phyloP scores from a whole-genome alignment of 1,284 basidiomycete genomes.

The Puccinia hordei region DNA sequence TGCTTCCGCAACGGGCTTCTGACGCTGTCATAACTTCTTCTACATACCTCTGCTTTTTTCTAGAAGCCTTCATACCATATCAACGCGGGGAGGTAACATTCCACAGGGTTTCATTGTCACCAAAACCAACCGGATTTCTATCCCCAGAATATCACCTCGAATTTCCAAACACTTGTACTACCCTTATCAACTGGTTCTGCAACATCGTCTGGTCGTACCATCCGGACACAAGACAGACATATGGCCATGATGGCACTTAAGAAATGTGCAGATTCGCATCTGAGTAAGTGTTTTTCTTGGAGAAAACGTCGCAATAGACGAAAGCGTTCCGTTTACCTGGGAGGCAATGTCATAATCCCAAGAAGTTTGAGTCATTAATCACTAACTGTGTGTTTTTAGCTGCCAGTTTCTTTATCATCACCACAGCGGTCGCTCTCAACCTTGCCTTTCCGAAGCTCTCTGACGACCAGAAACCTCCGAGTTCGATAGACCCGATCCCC shows the following conservation, averaged over 20 bases:
- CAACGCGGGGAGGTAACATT: neutral
- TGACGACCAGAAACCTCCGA: neutral
- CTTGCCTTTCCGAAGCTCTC: constrained; percentile 31
- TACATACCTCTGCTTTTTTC: neutral
- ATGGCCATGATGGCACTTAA: neutral
- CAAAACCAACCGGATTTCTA: neutral
- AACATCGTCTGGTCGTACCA: neutral
- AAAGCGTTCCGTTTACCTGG: neutral
- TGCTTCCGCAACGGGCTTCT: neutral
- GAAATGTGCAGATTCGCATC: neutral
- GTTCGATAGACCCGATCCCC: constrained; percentile 19
- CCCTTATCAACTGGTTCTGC: neutral
- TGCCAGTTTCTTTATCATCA: constrained; percentile 1
- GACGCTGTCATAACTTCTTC: neutral
- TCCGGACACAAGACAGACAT: neutral
- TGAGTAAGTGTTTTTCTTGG: neutral
- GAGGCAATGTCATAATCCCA: neutral
- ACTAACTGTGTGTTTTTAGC: neutral
- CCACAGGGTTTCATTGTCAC: neutral
- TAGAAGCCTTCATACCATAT: neutral
- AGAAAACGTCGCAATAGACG: neutral
- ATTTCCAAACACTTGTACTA: neutral
- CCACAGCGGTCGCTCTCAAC: neutral
- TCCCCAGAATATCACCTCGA: neutral
- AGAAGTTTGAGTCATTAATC: neutral